Base-by-base conservation (phyloP, 129 eudicot genomes). In the Chrysanthemum makinoi region DNA sequence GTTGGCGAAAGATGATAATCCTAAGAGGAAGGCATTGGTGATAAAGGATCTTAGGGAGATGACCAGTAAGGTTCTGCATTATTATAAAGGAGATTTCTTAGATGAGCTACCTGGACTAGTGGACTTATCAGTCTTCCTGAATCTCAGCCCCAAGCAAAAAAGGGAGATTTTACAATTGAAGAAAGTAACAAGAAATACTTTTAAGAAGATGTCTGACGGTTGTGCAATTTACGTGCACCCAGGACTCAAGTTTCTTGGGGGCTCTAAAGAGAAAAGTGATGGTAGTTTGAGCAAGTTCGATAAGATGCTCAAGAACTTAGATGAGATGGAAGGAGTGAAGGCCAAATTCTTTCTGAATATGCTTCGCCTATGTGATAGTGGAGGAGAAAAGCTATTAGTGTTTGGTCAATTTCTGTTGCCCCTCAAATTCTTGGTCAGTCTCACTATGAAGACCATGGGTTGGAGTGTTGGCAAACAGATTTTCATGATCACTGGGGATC, bases 21-120 rank as follows among this genome's bases (percentile, higher is more conserved):
- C 64, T 24, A 82, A 72, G 33, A 78, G 92, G 50, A 94, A 86
- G 74, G 86, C 75, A 56, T 64, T 82, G 39, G 85, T 94, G 33
- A 94, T 89, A 46, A 85, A 85, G 77, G 88, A 86, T 70, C 66
- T 94, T 18, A 83, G 98, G 15, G 87, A 89, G 33, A 83, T 94
- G 95, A 94, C 98, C 0, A 74, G 80, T 17, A 79, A 67, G 28
- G 93, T 94, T 68, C 72, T 94, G 54, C 98, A 94, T 26, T 94
- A 87, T 75, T 89, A 89, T 78, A 94, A 79, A 76, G 98, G 98
- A 6, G 95, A 94, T 28, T 81, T 73, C 71, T 75, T 94, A 62
- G 95, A 93, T 61, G 98, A 93, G 65, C 84, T 94, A 48, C 98
- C 96, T 0, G 93, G 98, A 15, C 92, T 94, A 3, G 80, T 87